Conservation (phyloP, 2,329 filamentous ascomycete genomes). For the Pseudogymnoascus sp. region DNA sequence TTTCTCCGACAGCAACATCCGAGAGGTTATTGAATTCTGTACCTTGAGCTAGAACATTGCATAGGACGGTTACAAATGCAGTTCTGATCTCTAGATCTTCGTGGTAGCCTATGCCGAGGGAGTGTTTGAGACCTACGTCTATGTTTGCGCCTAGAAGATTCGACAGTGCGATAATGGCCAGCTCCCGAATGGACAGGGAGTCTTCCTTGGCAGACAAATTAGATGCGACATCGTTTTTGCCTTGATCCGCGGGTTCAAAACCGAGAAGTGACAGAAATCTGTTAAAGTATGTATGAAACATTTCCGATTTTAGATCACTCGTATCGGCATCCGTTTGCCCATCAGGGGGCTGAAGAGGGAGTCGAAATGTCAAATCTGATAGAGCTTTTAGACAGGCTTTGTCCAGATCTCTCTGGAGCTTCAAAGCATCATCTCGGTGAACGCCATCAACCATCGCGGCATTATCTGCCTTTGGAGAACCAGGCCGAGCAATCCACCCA, state of each 20-base stretch:
- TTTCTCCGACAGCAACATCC: conserved; percentile 58
- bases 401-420: conserved; percentile 58
- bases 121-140: conserved; percentile 63
- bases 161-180: conserved; percentile 59
- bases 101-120: conserved; percentile 61
- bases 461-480: conserved; percentile 41
- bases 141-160: conserved; percentile 65
- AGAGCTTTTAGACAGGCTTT: conserved; percentile 56
- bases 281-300: conserved; percentile 66
- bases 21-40: conserved; percentile 63
- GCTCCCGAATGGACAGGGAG: conserved; percentile 46
- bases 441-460: conserved; percentile 30
- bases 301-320: conserved; percentile 60
- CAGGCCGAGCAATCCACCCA: conserved; percentile 57
- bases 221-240: conserved; percentile 34
- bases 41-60: conserved; percentile 63
- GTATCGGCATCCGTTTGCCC: conserved; percentile 58
- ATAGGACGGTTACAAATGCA: conserved; percentile 61
- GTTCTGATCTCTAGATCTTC: conserved; percentile 62
- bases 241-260: conserved; percentile 41
- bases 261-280: conserved; percentile 59
- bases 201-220: conserved; percentile 44
- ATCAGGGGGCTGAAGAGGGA: conserved; percentile 58
- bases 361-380: conserved; percentile 57
- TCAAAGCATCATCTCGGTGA: conserved; percentile 48